phyloP scores from a whole-genome alignment of 1,139 yeast genomes.

The Pichia cactophila region DNA sequence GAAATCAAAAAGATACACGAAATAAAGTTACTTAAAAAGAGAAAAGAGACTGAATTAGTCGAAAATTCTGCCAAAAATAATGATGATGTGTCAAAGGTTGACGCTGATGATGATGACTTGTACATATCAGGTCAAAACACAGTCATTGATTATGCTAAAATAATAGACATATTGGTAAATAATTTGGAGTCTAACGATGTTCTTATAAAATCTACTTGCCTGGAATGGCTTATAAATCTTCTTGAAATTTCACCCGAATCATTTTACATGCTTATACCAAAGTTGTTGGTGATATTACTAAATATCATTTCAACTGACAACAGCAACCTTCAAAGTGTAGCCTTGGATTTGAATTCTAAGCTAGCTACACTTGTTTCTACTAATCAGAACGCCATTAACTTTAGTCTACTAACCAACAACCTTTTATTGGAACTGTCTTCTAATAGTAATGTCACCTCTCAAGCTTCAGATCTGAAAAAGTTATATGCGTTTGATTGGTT shows the following conservation, averaged over 20 bases:
- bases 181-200: conserved; percentile 68
- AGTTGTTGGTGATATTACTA: conserved; percentile 47
- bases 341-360: conserved; percentile 45
- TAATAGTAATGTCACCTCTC: neutral
- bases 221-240: conserved; percentile 77
- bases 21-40: conserved; percentile 41
- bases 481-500: conserved; percentile 90
- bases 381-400: conserved; percentile 37
- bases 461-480: conserved; percentile 62
- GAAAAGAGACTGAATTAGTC: conserved; percentile 19
- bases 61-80: conserved; percentile 9
- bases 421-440: conserved; percentile 48
- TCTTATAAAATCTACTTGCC: conserved; percentile 71
- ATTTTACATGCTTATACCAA: conserved; percentile 57
- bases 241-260: conserved; percentile 71
- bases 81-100: conserved; percentile 1
- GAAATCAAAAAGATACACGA: conserved; percentile 73
- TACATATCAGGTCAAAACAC: conserved; percentile 85
- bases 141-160: conserved; percentile 69
- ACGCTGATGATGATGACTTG: conserved; percentile 38
- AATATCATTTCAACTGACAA: conserved; percentile 50
- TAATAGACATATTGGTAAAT: conserved; percentile 71
- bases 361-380: conserved; percentile 39
- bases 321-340: conserved; percentile 44
- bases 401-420: conserved; percentile 51